Evolutionary conservation across 148 eudicot genomes (phyloP).

Genomic region (Fagopyrum tataricum): DNA sequence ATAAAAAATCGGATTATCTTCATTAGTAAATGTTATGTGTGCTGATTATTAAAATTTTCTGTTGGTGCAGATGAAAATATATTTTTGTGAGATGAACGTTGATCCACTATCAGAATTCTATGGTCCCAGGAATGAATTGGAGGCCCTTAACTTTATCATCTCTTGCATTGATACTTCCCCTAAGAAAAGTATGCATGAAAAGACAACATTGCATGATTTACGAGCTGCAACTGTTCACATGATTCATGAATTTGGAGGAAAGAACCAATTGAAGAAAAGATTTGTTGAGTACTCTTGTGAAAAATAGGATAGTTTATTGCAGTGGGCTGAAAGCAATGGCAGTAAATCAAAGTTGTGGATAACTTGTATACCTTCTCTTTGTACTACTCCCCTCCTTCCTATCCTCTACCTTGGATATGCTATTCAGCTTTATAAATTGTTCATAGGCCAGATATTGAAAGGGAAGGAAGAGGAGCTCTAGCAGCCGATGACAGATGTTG

Average conservation of each 20-base stretch:
- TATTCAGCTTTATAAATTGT: not conserved
- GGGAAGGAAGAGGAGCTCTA: constrained; percentile 89
- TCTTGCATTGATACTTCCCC: constrained; percentile 33
- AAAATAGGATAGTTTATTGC: constrained; percentile 43
- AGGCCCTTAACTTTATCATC: constrained; percentile 57
- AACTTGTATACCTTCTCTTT: constrained; percentile 47
- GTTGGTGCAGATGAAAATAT: constrained; percentile 63
- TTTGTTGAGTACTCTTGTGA: constrained; percentile 33
- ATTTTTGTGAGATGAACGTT: constrained; percentile 43
- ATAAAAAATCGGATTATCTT: not conserved
- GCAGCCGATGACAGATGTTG: constrained; percentile 59
- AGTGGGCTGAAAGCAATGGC: constrained; percentile 73
- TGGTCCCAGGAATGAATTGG: constrained; percentile 76
- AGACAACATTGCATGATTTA: constrained; percentile 25
- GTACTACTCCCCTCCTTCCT: not conserved
- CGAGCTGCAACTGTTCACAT: constrained; percentile 25
- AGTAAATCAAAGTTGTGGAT: constrained; percentile 56
- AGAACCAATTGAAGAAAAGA: constrained; percentile 24
- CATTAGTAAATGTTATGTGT: not conserved
- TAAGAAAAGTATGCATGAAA: constrained; percentile 17
- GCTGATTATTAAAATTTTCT: constrained; percentile 8
- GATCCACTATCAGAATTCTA: constrained; percentile 22
- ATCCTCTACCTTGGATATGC: not conserved
- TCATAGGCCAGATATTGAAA: constrained; percentile 58
- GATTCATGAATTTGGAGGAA: constrained; percentile 45